These are phyloP conservation scores for Aspergillus sparsus DNA, from an alignment of 495 filamentous ascomycete genomes.

Conservation along the genomic window DNA sequence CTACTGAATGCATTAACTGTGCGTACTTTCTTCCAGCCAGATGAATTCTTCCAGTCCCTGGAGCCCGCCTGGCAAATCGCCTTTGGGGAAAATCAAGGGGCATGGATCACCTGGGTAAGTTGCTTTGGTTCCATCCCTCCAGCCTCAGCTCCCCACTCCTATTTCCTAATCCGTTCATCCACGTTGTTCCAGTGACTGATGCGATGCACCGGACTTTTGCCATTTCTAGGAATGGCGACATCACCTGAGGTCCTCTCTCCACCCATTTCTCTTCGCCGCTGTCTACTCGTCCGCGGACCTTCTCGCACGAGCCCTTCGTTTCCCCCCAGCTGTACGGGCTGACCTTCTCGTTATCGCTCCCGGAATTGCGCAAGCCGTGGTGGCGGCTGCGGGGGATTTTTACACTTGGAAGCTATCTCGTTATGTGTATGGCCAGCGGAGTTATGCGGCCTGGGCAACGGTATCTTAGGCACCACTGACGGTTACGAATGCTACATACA, in stretches of 20 bases:
- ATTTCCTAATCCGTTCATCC: conserved; percentile 7
- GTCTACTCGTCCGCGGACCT: conserved; percentile 66
- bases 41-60: conserved; percentile 95
- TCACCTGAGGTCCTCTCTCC: conserved; percentile 87
- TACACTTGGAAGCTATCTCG: conserved; percentile 85
- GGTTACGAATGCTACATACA: neutral
- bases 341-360: conserved; percentile 71
- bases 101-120: conserved; percentile 95
- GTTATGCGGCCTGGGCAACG: conserved; percentile 65
- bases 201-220: neutral
- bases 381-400: conserved; percentile 79
- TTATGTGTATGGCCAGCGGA: conserved; percentile 66
- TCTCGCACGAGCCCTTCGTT: conserved; percentile 50
- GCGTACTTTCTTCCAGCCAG: conserved; percentile 98
- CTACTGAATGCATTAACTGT: conserved; percentile 81
- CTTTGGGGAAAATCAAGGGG: conserved; percentile 74
- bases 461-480: conserved; percentile 45
- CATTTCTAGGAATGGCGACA: conserved; percentile 82
- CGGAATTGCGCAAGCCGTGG: conserved; percentile 70
- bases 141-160: neutral
- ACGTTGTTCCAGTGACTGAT: conserved; percentile 14
- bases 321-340: conserved; percentile 53
- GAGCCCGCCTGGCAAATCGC: conserved; percentile 93
- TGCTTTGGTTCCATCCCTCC: conserved; percentile 4
- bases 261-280: conserved; percentile 79